A percentile compares a stretch with the other conserved stretches of the same genome.
These are phyloP conservation scores for Phytophthora idaei DNA, from an alignment of 352 stramenopile genomes.

Conservation along the genomic window DNA sequence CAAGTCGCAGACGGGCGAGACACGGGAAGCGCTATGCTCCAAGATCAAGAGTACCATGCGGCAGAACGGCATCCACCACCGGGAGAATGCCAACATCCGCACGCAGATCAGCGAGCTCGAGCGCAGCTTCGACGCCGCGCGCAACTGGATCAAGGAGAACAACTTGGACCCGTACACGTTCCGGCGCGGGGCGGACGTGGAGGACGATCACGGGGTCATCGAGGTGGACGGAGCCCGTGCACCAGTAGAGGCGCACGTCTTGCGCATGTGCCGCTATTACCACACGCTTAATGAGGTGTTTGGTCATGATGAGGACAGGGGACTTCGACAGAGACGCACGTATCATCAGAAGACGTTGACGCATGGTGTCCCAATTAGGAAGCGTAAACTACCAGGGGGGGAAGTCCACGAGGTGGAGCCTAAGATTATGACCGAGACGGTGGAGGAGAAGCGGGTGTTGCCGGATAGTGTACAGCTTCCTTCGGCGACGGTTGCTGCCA, in stretches of 20 bases:
- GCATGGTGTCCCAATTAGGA: constrained; percentile 9
- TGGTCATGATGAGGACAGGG: constrained; percentile 39
- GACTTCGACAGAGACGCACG: constrained; percentile 30
- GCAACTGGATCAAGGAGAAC: constrained; percentile 59
- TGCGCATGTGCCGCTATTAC: constrained; percentile 75
- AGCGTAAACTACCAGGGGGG: constrained; percentile 21
- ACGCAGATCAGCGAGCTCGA: constrained; percentile 83
- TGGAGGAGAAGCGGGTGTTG: constrained; percentile 9
- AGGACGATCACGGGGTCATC: constrained; percentile 13
- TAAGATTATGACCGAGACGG: background rate
- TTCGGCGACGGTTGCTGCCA: background rate
- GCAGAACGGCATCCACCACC: constrained; percentile 64
- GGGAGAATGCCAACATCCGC: constrained; percentile 83
- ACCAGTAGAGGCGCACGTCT: constrained; percentile 55
- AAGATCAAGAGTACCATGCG: constrained; percentile 74
- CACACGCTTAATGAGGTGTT: constrained; percentile 70
- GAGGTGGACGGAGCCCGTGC: constrained; percentile 7
- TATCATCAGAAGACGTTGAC: constrained; percentile 19
- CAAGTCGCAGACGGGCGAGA: constrained; percentile 73
- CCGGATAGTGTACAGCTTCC: background rate
- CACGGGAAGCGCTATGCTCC: constrained; percentile 69
- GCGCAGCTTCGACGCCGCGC: constrained; percentile 59
- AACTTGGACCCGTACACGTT: constrained; percentile 40
- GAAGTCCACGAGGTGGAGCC: constrained; percentile 7
- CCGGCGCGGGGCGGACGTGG: constrained; percentile 16